These are phyloP conservation scores for Vitis hybrid DNA, from an alignment of 177 flowering plant genomes.

Conservation along the genomic window DNA sequence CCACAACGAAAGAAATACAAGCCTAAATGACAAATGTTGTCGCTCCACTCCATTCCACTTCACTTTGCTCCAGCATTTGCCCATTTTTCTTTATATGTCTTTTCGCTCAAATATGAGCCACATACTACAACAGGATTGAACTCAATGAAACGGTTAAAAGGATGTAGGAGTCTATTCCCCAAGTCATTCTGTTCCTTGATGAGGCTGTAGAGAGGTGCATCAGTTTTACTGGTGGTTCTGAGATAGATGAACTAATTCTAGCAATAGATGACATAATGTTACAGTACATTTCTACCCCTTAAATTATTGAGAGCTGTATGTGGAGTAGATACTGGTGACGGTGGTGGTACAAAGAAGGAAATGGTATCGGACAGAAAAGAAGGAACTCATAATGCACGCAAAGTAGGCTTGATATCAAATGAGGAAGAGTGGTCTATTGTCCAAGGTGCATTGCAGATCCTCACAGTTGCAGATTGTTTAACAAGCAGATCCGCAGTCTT, in stretches of 20 bases:
- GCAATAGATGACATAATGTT: constrained; percentile 90
- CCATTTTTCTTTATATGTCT: too few species aligned
- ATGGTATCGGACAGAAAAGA: constrained; percentile 75
- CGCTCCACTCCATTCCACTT: too few species aligned
- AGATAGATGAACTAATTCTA: constrained; percentile 86
- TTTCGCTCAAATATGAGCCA: too few species aligned
- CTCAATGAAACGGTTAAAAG: constrained; percentile 96
- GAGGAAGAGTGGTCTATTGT: constrained; percentile 99
- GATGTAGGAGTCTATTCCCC: constrained; percentile 99
- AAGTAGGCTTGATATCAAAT: constrained; percentile 64
- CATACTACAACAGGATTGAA: constrained; percentile 25
- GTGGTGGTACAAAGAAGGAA: constrained; percentile 60
- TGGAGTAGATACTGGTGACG: constrained; percentile 71
- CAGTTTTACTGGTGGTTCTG: constrained; percentile 96
- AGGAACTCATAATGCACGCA: constrained; percentile 51
- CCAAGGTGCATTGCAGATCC: constrained; percentile 96
- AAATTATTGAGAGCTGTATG: constrained; percentile 84
- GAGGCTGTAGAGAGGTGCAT: constrained; percentile 98
- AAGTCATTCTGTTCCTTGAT: constrained; percentile 85
- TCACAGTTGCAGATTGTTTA: constrained; percentile 90
- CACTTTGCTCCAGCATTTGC: too few species aligned
- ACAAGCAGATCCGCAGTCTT: constrained; percentile 96
- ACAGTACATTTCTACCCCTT: constrained; percentile 76
- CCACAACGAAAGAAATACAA: too few species aligned
- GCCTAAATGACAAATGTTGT: accelerated